Evolutionary conservation across 2,329 filamentous ascomycete species (phyloP).

Genomic region (Ploettnerulaceae sp.): DNA sequence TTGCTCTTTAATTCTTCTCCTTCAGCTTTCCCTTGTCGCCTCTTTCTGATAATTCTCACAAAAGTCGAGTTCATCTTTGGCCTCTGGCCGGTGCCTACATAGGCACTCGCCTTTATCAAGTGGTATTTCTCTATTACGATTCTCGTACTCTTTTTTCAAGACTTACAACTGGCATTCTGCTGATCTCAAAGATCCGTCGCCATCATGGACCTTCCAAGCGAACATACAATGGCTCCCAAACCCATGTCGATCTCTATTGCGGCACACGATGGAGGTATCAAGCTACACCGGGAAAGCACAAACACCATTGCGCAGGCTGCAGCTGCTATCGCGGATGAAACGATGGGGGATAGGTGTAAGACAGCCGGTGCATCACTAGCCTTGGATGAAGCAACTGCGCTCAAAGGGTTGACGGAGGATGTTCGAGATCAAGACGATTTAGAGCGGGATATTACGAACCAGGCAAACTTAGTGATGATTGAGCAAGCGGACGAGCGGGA

Average conservation of each 20-base stretch:
- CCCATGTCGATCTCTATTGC: slow-evolving; percentile 3
- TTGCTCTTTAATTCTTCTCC: too few relatives aligned
- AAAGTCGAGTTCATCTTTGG: slow-evolving; percentile 3
- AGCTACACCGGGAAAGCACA: slow-evolving; percentile 19
- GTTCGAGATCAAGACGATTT: slow-evolving; percentile 85
- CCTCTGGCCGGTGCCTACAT: neutral
- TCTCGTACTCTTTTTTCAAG: neutral
- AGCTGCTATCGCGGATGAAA: slow-evolving; percentile 21
- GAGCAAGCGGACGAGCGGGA: slow-evolving; percentile 61
- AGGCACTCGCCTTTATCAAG: neutral
- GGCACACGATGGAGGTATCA: slow-evolving; percentile 6
- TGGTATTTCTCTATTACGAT: neutral
- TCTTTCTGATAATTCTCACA: neutral
- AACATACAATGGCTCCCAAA: neutral
- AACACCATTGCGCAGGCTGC: slow-evolving; percentile 26
- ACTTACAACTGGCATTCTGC: neutral
- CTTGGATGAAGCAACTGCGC: slow-evolving; percentile 32
- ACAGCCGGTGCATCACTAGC: slow-evolving; percentile 8
- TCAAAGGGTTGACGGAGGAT: slow-evolving; percentile 60
- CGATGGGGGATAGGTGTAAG: slow-evolving; percentile 4
- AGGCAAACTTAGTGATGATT: slow-evolving; percentile 55
- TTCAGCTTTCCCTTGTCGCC: neutral
- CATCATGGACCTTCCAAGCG: slow-evolving; percentile 12
- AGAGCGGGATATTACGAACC: slow-evolving; percentile 73
- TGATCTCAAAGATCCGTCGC: neutral